A percentile compares a stretch with the other conserved stretches of the same genome.
phyloP scores from a whole-genome alignment of 371 early-diverging fungal species.

The Smittium mucronatum region DNA sequence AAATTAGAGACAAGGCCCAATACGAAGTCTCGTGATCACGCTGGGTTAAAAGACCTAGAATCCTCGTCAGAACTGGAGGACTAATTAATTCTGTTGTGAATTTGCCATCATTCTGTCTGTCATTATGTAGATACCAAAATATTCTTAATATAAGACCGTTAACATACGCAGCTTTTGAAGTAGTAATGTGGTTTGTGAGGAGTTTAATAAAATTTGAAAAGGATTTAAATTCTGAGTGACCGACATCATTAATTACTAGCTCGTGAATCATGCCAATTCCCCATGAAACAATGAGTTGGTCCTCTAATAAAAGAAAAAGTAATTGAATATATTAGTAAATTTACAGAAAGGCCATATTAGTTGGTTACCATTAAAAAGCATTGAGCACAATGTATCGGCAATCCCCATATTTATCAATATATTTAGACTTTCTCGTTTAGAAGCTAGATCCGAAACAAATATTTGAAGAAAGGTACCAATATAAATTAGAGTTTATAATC shows the following conservation, averaged over 20 bases:
- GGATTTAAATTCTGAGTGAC: constrained; percentile 18
- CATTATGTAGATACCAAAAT: constrained; percentile 25
- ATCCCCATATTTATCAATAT: constrained; percentile 6
- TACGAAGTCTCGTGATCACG: constrained; percentile 27
- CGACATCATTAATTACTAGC: constrained; percentile 27
- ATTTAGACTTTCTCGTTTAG: constrained; percentile 3
- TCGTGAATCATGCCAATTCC: constrained; percentile 33
- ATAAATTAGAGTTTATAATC: background rate
- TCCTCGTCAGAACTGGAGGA: constrained; percentile 22
- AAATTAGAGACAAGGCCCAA: constrained; percentile 18
- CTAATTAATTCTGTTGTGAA: constrained; percentile 17
- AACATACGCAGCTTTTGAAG: constrained; percentile 25
- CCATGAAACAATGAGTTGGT: constrained; percentile 32
- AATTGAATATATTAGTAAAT: background rate
- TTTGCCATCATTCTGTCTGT: constrained; percentile 7
- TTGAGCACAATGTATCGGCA: background rate
- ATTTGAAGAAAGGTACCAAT: background rate
- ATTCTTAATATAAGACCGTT: constrained; percentile 32
- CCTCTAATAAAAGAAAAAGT: constrained; percentile 11
- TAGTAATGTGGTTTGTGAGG: constrained; percentile 23
- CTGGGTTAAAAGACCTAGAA: constrained; percentile 20
- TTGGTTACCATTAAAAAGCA: background rate
- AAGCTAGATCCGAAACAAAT: background rate
- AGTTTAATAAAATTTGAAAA: constrained; percentile 19
- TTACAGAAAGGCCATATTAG: background rate